Conservation (phyloP, 1,284 basidiomycete species). For the Pseudozyma tsukubaensis region DNA sequence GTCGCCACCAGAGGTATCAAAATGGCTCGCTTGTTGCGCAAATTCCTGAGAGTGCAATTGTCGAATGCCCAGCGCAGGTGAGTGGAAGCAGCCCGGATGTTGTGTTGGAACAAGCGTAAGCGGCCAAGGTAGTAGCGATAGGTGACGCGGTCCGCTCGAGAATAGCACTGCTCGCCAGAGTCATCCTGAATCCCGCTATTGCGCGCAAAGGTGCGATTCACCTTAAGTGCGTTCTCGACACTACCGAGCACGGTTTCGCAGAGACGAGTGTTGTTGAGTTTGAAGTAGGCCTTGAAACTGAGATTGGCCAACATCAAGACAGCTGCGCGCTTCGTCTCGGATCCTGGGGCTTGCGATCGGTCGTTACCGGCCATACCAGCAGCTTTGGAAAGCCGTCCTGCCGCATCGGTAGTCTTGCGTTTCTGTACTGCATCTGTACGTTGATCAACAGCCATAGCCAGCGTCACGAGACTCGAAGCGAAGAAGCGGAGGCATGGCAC, state of each 20-base stretch:
- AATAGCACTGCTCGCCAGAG: conserved; percentile 65
- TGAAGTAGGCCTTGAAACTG: conserved; percentile 67
- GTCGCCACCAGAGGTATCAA: conserved; percentile 68
- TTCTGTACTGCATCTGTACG: conserved; percentile 32
- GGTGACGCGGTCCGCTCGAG: conserved; percentile 67
- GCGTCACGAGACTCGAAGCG: conserved; percentile 43
- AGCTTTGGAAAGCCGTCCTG: conserved; percentile 62
- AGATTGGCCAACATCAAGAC: conserved; percentile 65
- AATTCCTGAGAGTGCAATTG: conserved; percentile 59
- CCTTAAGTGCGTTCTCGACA: conserved; percentile 68
- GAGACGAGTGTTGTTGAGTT: conserved; percentile 69
- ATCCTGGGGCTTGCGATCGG: conserved; percentile 51
- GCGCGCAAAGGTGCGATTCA: conserved; percentile 48
- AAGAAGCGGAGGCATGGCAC: conserved; percentile 53
- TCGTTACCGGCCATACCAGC: conserved; percentile 66
- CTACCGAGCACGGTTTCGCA: conserved; percentile 71
- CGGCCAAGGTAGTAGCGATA: conserved; percentile 70
- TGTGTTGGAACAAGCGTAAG: conserved; percentile 69
- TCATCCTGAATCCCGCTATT: conserved; percentile 29
- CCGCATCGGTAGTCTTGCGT: conserved; percentile 65
- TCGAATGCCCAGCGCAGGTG: conserved; percentile 69
- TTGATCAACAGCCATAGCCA: conserved; percentile 46
- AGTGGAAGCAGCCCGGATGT: conserved; percentile 66
- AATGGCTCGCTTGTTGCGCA: conserved; percentile 67
- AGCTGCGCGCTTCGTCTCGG: conserved; percentile 62